phyloP scores from a whole-genome alignment of 139 green algal genomes.

The Chlamydomonas applanata region DNA sequence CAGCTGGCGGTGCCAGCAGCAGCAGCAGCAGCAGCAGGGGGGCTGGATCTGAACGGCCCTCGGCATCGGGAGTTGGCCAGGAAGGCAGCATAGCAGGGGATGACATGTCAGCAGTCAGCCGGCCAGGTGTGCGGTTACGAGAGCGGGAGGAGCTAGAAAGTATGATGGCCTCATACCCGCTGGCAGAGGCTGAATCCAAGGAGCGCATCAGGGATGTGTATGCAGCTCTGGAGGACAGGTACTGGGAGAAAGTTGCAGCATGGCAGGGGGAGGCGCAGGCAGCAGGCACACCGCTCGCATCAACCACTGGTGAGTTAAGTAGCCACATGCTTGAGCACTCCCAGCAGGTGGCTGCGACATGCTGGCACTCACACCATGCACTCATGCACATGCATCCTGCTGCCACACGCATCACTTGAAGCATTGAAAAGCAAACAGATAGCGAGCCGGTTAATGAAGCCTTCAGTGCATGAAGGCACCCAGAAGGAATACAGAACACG shows the following conservation, averaged over 20 bases:
- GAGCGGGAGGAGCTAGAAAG: not conserved
- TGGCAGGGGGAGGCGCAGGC: slow-evolving; percentile 1
- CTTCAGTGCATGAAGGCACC: too few relatives aligned
- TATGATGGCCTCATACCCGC: not conserved
- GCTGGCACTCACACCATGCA: too few relatives aligned
- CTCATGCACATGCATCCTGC: too few relatives aligned
- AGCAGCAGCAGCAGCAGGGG: not conserved
- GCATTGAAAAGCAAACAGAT: too few relatives aligned
- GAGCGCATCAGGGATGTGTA: not conserved
- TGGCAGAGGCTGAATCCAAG: not conserved
- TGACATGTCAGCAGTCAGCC: not conserved
- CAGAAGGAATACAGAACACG: too few relatives aligned
- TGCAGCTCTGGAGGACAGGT: not conserved
- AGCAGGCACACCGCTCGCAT: not conserved
- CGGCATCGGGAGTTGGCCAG: not conserved
- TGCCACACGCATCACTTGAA: too few relatives aligned
- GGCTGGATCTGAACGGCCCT: too few relatives aligned
- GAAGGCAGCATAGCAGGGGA: not conserved
- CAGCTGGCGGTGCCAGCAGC: not conserved
- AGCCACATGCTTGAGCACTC: too few relatives aligned
- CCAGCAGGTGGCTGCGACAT: not conserved
- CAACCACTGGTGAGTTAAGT: too few relatives aligned
- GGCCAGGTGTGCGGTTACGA: not conserved
- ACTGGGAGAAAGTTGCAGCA: not conserved
- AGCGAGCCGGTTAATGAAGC: too few relatives aligned